A percentile compares a stretch with the other conserved stretches of the same genome.
These are phyloP conservation scores for Phyllosticta citrichinensis DNA, from an alignment of 2,329 filamentous ascomycete genomes.

Conservation along the genomic window DNA sequence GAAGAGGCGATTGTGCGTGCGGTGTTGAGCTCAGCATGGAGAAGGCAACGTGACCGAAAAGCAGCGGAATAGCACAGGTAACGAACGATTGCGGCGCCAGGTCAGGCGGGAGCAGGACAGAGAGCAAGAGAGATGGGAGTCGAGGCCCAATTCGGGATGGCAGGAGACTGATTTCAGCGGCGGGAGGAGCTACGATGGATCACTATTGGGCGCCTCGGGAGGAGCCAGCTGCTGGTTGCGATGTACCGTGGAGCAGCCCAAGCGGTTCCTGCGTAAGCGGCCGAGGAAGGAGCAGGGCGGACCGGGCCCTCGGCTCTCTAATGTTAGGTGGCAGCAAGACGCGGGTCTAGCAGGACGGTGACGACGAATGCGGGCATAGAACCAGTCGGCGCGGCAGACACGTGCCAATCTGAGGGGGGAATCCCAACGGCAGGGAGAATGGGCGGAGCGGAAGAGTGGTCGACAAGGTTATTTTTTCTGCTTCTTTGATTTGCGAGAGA, in stretches of 20 bases:
- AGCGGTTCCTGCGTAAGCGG: background rate
- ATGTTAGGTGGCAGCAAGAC: background rate
- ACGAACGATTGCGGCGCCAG: conserved; percentile 8
- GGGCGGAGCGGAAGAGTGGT: background rate
- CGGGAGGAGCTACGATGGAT: background rate
- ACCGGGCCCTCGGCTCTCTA: background rate
- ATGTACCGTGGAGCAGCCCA: background rate
- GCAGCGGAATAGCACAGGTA: background rate
- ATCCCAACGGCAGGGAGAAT: background rate
- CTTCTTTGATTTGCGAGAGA: background rate
- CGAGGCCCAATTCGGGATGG: background rate
- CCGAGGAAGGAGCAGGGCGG: background rate
- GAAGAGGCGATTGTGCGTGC: conserved; percentile 3
- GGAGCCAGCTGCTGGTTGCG: background rate
- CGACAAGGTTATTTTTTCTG: background rate
- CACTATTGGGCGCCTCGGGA: background rate
- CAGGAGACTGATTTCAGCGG: background rate
- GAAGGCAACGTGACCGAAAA: background rate
- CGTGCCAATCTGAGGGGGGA: background rate
- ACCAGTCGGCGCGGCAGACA: conserved; percentile 2
- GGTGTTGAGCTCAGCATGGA: conserved; percentile 7
- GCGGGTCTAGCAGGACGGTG: background rate
- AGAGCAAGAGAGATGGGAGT: conserved; percentile 1
- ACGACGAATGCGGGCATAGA: conserved; percentile 10
- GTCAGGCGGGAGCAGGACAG: background rate